Conservation (phyloP, 495 filamentous ascomycete species). For the Recurvomyces mirabilis region DNA sequence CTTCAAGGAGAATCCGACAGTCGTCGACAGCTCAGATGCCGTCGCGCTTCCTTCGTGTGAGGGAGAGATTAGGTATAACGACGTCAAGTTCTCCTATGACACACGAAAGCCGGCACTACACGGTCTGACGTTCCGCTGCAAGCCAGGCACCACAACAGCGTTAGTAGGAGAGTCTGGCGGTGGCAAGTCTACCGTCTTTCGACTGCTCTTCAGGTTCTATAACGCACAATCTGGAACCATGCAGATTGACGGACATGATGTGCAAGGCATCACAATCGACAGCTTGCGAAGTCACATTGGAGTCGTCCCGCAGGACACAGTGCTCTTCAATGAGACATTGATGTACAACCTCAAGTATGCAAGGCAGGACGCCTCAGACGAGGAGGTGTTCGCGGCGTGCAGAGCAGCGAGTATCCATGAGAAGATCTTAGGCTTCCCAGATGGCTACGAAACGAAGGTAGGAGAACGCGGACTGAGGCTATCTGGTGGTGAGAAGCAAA, state of each 20-base stretch:
- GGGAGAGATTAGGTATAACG: conserved; percentile 72
- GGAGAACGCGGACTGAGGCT: conserved; percentile 88
- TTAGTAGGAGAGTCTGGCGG: conserved; percentile 93
- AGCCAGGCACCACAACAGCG: conserved; percentile 85
- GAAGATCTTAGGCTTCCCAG: conserved; percentile 85
- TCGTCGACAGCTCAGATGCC: conserved; percentile 55
- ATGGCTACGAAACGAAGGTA: conserved; percentile 83
- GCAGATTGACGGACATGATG: conserved; percentile 69
- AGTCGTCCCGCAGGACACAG: conserved; percentile 92
- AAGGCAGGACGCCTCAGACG: conserved; percentile 72
- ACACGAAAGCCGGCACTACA: conserved; percentile 73
- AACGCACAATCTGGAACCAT: conserved; percentile 69
- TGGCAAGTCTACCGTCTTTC: conserved; percentile 95
- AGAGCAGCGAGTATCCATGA: conserved; percentile 90
- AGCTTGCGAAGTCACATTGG: conserved; percentile 84
- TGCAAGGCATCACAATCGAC: conserved; percentile 80
- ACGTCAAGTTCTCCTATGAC: conserved; percentile 88
- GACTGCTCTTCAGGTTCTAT: conserved; percentile 91
- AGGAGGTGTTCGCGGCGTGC: conserved; percentile 81
- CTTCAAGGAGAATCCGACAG: conserved; percentile 89
- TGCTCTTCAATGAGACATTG: conserved; percentile 90
- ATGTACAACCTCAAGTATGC: conserved; percentile 98
- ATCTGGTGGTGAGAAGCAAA: conserved; percentile 92
- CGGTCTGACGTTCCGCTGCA: conserved; percentile 68
- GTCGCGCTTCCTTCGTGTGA: conserved; percentile 50